phyloP scores from a whole-genome alignment of 208 protist species.

The Leishmania gerbilli region DNA sequence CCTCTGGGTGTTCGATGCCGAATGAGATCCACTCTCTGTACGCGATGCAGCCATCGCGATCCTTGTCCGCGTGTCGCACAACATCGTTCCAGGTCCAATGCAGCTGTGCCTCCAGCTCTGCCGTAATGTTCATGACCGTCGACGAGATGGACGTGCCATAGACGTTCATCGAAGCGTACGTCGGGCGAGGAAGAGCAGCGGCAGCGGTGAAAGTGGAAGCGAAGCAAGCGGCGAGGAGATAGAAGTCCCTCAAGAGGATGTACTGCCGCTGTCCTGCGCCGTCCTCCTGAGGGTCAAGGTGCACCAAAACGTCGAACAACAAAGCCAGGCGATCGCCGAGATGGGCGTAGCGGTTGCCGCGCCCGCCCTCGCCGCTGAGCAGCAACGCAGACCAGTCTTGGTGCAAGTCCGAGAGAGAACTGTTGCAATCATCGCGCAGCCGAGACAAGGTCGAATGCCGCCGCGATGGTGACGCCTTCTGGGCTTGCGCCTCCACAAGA shows the following conservation, averaged over 20 bases:
- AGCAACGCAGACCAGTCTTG: conserved; percentile 6
- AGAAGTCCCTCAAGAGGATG: conserved; percentile 49
- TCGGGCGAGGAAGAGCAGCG: not conserved
- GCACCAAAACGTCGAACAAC: conserved; percentile 30
- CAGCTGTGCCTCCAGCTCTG: conserved; percentile 9
- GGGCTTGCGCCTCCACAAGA: not conserved
- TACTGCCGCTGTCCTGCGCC: conserved; percentile 31
- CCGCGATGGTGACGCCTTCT: not conserved
- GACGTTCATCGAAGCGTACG: not conserved
- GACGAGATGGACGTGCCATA: conserved; percentile 9
- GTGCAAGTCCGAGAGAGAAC: not conserved
- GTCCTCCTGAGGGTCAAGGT: conserved; percentile 19
- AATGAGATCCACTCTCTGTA: conserved; percentile 63
- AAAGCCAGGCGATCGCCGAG: conserved; percentile 23
- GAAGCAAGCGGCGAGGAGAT: conserved; percentile 28
- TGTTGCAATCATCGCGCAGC: not conserved
- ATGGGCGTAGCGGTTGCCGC: conserved; percentile 7
- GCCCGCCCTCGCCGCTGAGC: conserved; percentile 4
- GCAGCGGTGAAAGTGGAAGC: not conserved
- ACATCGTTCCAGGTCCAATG: conserved; percentile 34
- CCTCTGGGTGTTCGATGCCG: conserved; percentile 38
- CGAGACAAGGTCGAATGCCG: not conserved
- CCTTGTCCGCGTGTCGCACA: conserved; percentile 48
- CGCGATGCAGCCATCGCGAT: conserved; percentile 49
- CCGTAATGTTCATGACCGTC: conserved; percentile 1